Base-by-base conservation (phyloP, 768 basidiomycete species). In the Boletellus sp. region DNA sequence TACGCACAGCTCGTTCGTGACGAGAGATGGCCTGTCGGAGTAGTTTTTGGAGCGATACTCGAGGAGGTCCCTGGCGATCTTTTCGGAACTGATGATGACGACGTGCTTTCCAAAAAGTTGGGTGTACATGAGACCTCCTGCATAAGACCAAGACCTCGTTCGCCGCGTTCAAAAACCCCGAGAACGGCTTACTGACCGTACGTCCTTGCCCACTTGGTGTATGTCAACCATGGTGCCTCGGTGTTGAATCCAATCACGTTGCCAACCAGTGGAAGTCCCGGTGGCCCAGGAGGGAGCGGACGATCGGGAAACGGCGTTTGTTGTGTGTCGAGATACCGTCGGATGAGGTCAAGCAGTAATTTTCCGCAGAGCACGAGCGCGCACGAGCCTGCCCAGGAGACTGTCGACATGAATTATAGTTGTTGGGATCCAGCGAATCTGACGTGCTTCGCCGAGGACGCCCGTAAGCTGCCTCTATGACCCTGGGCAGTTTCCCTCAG, bases 41-140 rank as follows among this genome's bases (percentile, higher is more conserved):
- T 79, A 79, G 39, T 76, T 72, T 11, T 53, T 57, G 3, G 75
- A 74, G 9, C 76, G 72, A 32, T 64, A 54, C 35, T 79, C 78
- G 34, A 81, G 67, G 13, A 81, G 68, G 47, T 78, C 78, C 19
- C 65, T 56, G 3, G 70, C 74, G 20, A 70, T 68, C 52, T 71
- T 70, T 34, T 65, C 65, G 12, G 70, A 70, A 57, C 71, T 79
- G 36, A 82, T 52, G 47, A 81, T 60, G 37, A 81, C 56, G 24
- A 73, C 69, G 24, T 64, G 62, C n/a, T 70, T 66, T 48, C 75
- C 78, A 54, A 76, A 72, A 7, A 75, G 63, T 26, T 66, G 70
- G 41, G 78, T 74, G 19, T 75, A 73, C 10, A 82, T 70, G 3
- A 83, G 58, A 8, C 73, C 63, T 1, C 76, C 71, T 75, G 35